These are phyloP conservation scores for Globisporangium mamillatum DNA, from an alignment of 352 stramenopile genomes.

Conservation along the genomic window DNA sequence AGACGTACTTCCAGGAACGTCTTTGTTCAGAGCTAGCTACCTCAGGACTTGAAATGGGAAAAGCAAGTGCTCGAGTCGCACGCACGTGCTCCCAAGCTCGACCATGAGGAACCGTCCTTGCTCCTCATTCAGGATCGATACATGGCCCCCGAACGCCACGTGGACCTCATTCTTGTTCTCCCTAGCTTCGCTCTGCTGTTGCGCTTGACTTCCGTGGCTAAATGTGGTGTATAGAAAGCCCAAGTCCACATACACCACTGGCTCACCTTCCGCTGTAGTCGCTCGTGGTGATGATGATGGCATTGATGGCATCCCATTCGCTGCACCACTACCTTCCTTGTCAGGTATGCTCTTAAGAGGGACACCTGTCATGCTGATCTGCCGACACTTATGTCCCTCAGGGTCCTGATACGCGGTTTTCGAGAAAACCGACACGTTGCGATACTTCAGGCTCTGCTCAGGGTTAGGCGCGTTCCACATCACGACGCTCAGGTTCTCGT, in stretches of 20 bases:
- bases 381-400: neutral
- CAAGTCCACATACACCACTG: constrained; percentile 3
- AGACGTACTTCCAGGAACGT: too few species aligned
- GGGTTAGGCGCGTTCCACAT: constrained; percentile 11
- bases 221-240: constrained; percentile 9
- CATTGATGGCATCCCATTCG: neutral
- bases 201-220: neutral
- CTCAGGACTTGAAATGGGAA: constrained; percentile 8
- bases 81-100: constrained; percentile 7
- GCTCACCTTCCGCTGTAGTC: neutral
- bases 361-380: constrained; percentile 12
- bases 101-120: constrained; percentile 15
- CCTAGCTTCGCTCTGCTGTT: neutral
- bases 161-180: neutral
- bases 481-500: constrained; percentile 11
- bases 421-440: constrained; percentile 3
- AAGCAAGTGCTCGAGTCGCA: constrained; percentile 12
- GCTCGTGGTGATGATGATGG: neutral
- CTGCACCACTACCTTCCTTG: neutral
- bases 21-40: too few species aligned
- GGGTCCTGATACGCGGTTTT: neutral
- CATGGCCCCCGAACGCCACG: constrained; percentile 7
- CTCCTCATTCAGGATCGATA: constrained; percentile 14
- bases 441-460: neutral
- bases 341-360: constrained; percentile 1